phyloP scores from a whole-genome alignment of 306 rosid genomes.

The Cicer chorassanicum region DNA sequence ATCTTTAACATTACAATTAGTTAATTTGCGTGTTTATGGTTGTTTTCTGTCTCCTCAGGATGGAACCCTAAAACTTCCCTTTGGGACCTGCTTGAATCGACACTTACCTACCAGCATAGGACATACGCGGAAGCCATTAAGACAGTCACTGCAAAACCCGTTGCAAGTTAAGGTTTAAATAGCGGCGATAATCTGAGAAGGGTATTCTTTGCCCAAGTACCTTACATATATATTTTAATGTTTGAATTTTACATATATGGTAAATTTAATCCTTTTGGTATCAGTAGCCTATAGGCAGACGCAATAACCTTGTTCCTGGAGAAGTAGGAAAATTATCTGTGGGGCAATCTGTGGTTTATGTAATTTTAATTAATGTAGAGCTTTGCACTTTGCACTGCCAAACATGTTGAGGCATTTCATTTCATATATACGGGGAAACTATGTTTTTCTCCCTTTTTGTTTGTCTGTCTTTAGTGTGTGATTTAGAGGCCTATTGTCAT shows the following conservation, averaged over 20 bases:
- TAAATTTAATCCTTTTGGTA: slow-evolving; percentile 39
- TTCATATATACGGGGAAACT: slow-evolving; percentile 40
- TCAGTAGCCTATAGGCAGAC: slow-evolving; percentile 44
- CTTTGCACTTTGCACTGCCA: slow-evolving; percentile 37
- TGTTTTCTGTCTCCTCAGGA: slow-evolving; percentile 48
- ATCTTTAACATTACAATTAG: background rate
- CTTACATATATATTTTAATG: slow-evolving; percentile 49
- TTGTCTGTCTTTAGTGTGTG: background rate
- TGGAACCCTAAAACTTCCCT: slow-evolving; percentile 96
- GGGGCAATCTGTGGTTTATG: slow-evolving; percentile 44
- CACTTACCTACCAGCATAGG: slow-evolving; percentile 95
- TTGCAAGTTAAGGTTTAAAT: slow-evolving; percentile 57
- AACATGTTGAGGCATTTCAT: slow-evolving; percentile 49
- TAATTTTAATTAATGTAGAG: slow-evolving; percentile 50
- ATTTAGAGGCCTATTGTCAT: slow-evolving; percentile 43
- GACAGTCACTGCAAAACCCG: slow-evolving; percentile 74
- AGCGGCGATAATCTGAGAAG: slow-evolving; percentile 38
- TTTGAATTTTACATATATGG: slow-evolving; percentile 47
- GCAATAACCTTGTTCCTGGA: slow-evolving; percentile 51
- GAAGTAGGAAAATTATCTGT: slow-evolving; percentile 41
- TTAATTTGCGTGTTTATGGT: slow-evolving; percentile 19
- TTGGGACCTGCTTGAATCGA: slow-evolving; percentile 94
- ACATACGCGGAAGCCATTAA: slow-evolving; percentile 91
- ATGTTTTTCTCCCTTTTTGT: background rate
- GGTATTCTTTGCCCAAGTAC: slow-evolving; percentile 46